These are phyloP conservation scores for Magnusiomyces starmeri DNA, from an alignment of 1,139 yeast species.

Conservation along the genomic window DNA sequence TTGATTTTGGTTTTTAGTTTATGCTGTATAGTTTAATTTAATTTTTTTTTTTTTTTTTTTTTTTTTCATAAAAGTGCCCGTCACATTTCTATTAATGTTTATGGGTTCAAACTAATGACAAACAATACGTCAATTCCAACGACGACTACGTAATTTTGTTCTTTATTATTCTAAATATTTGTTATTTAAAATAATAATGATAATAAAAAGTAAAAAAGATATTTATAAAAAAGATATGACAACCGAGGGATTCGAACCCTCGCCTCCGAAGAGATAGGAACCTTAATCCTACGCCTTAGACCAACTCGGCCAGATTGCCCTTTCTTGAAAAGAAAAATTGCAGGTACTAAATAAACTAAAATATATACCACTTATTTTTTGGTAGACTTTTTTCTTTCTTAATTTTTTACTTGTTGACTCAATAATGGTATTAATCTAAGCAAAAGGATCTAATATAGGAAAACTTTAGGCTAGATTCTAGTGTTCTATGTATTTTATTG, in stretches of 20 bases:
- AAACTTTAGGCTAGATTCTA: too few species aligned
- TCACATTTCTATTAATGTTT: background rate
- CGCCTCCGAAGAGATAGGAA: slow-evolving; percentile 33
- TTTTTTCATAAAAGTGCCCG: background rate
- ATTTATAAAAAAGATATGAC: slow-evolving; percentile 21
- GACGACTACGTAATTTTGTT: background rate
- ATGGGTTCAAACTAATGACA: too few species aligned
- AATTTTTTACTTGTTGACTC: too few species aligned
- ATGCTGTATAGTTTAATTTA: too few species aligned
- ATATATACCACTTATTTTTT: too few species aligned
- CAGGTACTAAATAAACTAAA: too few species aligned
- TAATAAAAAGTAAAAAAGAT: background rate
- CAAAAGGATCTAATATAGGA: too few species aligned
- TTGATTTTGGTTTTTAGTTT: background rate
- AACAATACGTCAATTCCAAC: too few species aligned
- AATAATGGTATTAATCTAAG: too few species aligned
- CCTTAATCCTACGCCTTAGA: slow-evolving; percentile 34
- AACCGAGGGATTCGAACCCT: slow-evolving; percentile 34
- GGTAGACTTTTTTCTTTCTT: too few species aligned
- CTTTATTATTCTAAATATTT: background rate
- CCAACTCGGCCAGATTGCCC: slow-evolving; percentile 34
- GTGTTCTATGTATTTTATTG: too few species aligned
- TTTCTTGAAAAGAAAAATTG: background rate
- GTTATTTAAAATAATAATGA: background rate
- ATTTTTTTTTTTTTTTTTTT: too few species aligned